Base-by-base conservation (phyloP, 768 basidiomycete genomes). In the Phanerodontia chrysosporium region DNA sequence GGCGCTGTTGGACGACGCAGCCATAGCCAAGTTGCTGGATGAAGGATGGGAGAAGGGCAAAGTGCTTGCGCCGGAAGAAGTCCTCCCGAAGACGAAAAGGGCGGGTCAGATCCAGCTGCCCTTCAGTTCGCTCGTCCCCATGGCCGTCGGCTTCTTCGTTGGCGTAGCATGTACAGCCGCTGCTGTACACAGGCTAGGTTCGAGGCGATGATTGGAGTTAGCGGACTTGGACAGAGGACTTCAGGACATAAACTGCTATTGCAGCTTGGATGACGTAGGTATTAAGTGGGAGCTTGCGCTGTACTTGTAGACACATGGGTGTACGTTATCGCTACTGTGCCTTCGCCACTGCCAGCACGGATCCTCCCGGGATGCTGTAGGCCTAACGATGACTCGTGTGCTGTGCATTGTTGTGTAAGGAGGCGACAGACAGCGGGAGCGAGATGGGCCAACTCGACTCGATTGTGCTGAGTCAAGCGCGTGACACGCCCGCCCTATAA, bases 11-110 rank as follows among this genome's bases (percentile, higher is more conserved):
- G 84, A 92, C 70, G 85, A 89, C 30, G 75, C 67, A 16, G 78
- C 78, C 71, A 89, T 92, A 73, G 74, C 75, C 28, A 78, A 66
- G 58, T 73, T 98, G 18, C 72, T 99, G 60, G 84, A 91, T 61
- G 81, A 88, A 45, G 96, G 96, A 3, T 99, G 95, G 95, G 89
- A 93, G 65, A 80, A 83, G 46, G 74, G 80, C 55, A 60, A 64
- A 12, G 74, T 87, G 12, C 69, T 64, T 21, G 58, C 51, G 55
- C 58, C 66, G 73, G 76, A 55, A 54, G 63, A 58, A 39, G 55
- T 61, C 61, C 10, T 53, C n/a, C 49, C 49, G 10, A 55, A 1
- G 18, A 60, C 21, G 28, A 57, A 1, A 25, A 36, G 21, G 46
- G 55, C 16, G 13, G 27, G 48, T 55, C 52, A 35, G 24, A 24